Base-by-base conservation (phyloP, 495 filamentous ascomycete species). In the Aspergillus haitiensis region DNA sequence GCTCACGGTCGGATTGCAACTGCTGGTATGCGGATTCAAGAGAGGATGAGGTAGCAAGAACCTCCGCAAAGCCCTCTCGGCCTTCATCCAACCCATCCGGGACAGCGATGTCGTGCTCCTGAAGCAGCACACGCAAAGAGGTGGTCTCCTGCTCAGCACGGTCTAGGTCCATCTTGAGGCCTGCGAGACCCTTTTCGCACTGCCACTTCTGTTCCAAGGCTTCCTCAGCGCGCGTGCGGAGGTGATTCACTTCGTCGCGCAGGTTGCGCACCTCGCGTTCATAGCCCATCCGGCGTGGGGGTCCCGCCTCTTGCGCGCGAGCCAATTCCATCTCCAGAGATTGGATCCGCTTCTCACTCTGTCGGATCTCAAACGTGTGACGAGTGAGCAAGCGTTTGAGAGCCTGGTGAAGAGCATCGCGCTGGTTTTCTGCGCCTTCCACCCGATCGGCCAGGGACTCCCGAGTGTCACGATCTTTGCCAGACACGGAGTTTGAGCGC, bases 151-250 rank as follows among this genome's bases (percentile, higher is more conserved):
- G 89, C 72, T 97, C 89, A 5, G 94, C 92, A 60, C 93, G 89
- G 68, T 98, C 95, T 33, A 98, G 84, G 69, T 98, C 94, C 89
- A 97, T 97, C 74, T 96, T 96, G 61, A 98, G 77, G 44, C 93
- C 93, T 58, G 87, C 83, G 12, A 98, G 81, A 27, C 92, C 92
- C 73, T 96, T 96, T 74, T 98, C 94, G 57, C 93, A 93, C 73
- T 94, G 88, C 84, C 88, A 97, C 77, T 97, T 98, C 66, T 93
- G 89, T 64, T 95, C 91, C n/a, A 97, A 80, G 18, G 94, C 95
- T 55, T 98, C 94, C 64, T 98, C 93, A 27, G 95, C 93, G 54
- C 95, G 87, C 55, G 87, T 86, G 33, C 94, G 87, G 48, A 98
- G 84, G 8, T 86, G 81, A 59, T 88, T 89, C 61, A 98, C 88